Evolutionary conservation across 148 eudicot genomes (phyloP), one percentile per base, ranked within the genome.

Genomic region (Silene uniflora): DNA sequence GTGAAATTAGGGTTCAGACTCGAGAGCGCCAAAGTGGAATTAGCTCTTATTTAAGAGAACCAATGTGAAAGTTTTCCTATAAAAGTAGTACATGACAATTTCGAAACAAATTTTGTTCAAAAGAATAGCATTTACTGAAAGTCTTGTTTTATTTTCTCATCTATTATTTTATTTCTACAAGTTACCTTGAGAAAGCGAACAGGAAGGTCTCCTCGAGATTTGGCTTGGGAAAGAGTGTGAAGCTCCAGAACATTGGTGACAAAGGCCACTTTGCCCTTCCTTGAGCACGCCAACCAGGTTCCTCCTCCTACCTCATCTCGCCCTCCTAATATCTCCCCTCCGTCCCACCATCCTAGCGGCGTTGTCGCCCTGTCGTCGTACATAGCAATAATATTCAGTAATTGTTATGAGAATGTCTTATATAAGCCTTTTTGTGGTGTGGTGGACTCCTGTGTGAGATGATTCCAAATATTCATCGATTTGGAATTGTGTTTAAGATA

Each of bases 161-260:
- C 14, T 49, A 2, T 49, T 14, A 49, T 49, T 49, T 3, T 11
- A 3, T 49, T 49, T 49, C 1, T 10, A 61, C 9, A 4, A 13
- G 29, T 18, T 71, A 84, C 96, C 92, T 87, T 71, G 22, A 91
- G 75, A 78, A 89, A 91, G 52, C 87, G 86, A 13, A 86, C 73
- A 18, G 90, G 88, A 61, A 91, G 87, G 77, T 91, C 89, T 55
- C 96, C 96, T 25, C 92, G 87, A 66, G 85, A 89, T 46, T 83
- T 87, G n/a, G 91, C 96, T 22, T 84, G 85, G 18, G 88, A 81
- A 72, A 78, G 82, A 14, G 84, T 72, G 56, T 87, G 85, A 64
- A 86, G 85, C 87, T 91, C 96, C 76, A 89, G 63, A 23, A 91
- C 96, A 76, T 91, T 91, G 18, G 96, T 91, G 22, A 91, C 80